Evolutionary conservation across 208 protist genomes (phyloP).

Genomic region (Acanthamoeba divionensis): DNA sequence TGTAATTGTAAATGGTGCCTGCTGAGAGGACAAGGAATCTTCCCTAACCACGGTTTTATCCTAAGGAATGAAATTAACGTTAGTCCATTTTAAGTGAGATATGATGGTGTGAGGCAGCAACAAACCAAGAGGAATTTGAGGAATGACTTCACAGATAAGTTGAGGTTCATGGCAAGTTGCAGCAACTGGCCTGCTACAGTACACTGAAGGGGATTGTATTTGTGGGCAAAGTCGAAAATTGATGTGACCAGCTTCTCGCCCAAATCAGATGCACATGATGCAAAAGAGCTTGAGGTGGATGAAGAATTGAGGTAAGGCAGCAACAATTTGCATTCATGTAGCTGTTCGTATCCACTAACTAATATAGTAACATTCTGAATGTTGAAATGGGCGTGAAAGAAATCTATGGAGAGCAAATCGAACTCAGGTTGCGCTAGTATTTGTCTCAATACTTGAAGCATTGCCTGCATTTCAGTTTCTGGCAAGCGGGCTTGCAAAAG

Average conservation of each 20-base stretch:
- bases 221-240: constrained; percentile 41
- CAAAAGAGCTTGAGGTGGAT: background rate
- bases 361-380: background rate
- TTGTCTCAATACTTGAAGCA: background rate
- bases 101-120: background rate
- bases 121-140: constrained; percentile 56
- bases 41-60: constrained; percentile 46
- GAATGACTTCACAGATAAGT: constrained; percentile 32
- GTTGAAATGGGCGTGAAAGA: constrained; percentile 3
- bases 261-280: background rate
- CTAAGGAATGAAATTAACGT: background rate
- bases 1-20: background rate
- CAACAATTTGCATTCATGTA: constrained; percentile 49
- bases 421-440: background rate
- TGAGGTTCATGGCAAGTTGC: constrained; percentile 9
- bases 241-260: background rate
- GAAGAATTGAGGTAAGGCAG: background rate
- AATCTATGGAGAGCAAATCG: background rate
- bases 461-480: background rate
- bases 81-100: background rate
- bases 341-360: constrained; percentile 45
- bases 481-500: constrained; percentile 11
- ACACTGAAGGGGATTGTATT: constrained; percentile 43
- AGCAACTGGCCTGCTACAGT: constrained; percentile 39
- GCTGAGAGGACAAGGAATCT: background rate